Evolutionary conservation across 805 yeast genomes (phyloP).

Genomic region (Lipomyces mesembrius): DNA sequence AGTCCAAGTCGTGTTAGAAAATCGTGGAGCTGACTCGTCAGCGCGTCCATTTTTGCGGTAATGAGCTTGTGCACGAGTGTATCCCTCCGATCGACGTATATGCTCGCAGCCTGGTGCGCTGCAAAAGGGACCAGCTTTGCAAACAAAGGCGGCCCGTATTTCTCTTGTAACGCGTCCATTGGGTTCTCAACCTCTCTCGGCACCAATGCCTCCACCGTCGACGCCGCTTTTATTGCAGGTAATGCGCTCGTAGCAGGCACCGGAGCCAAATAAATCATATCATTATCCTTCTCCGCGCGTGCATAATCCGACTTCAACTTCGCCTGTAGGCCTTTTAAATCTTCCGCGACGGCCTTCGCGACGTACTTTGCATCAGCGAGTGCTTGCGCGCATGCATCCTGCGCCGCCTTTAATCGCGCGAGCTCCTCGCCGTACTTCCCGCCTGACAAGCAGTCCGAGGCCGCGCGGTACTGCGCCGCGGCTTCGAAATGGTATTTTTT

Average conservation of each 20-base stretch:
- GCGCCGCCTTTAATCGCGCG: conserved; percentile 57
- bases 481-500: conserved; percentile 71
- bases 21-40: conserved; percentile 39
- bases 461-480: conserved; percentile 68
- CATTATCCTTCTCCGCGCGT: conserved; percentile 76
- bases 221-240: conserved; percentile 53
- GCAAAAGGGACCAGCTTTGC: conserved; percentile 67
- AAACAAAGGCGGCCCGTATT: conserved; percentile 50
- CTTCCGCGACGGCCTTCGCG: conserved; percentile 53
- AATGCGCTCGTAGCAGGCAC: conserved; percentile 57
- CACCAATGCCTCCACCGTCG: conserved; percentile 59
- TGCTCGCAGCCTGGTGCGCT: conserved; percentile 67
- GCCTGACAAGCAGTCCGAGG: conserved; percentile 54
- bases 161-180: conserved; percentile 36
- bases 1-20: conserved; percentile 42
- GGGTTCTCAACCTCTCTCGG: conserved; percentile 49
- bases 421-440: conserved; percentile 75
- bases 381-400: conserved; percentile 48
- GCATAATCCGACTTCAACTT: conserved; percentile 54
- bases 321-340: conserved; percentile 55
- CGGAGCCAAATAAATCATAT: conserved; percentile 70
- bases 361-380: conserved; percentile 52
- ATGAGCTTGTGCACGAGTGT: conserved; percentile 55
- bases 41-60: conserved; percentile 43
- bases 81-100: conserved; percentile 69